Percentiles rank a stretch among this genome's conserved stretches.
These are phyloP conservation scores for Ulvella scutata DNA, from an alignment of 139 green algal genomes.

Conservation along the genomic window DNA sequence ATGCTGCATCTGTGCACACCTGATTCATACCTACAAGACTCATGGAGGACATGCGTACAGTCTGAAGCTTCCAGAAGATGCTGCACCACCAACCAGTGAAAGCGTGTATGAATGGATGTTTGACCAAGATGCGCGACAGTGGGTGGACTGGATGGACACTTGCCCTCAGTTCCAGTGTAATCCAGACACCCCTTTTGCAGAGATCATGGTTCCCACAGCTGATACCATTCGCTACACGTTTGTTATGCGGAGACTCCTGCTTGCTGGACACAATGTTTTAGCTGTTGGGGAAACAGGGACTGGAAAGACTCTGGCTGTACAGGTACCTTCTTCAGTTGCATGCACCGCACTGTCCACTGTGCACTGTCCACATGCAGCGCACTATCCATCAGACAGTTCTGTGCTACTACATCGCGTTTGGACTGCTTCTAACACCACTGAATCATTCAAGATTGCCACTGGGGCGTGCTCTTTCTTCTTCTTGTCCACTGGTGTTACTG, in stretches of 20 bases:
- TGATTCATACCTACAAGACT: too few species aligned
- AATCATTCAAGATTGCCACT: too few species aligned
- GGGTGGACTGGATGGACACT: constrained; percentile 59
- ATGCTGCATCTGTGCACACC: not conserved
- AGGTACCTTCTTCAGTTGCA: too few species aligned
- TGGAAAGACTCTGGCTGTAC: constrained; percentile 48
- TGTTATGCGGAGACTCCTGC: constrained; percentile 41
- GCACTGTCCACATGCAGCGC: too few species aligned
- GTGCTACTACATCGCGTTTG: too few species aligned
- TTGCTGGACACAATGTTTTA: constrained; percentile 42
- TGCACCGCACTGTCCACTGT: too few species aligned
- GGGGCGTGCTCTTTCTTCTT: too few species aligned
- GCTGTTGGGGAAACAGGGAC: constrained; percentile 73
- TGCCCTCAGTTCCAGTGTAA: constrained; percentile 48
- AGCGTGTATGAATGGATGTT: constrained; percentile 50
- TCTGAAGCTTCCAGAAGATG: constrained; percentile 10
- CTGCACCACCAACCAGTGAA: constrained; percentile 12
- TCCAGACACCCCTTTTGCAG: constrained; percentile 41
- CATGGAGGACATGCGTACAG: too few species aligned
- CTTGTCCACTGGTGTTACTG: too few species aligned
- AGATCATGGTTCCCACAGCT: constrained; percentile 62
- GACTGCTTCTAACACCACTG: too few species aligned
- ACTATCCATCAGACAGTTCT: too few species aligned
- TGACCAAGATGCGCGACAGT: constrained; percentile 24
- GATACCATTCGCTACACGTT: constrained; percentile 65